A percentile compares a stretch with the other conserved stretches of the same genome.
Conservation (phyloP, 2,329 filamentous ascomycete species). For the Colletotrichum endophyticum region DNA sequence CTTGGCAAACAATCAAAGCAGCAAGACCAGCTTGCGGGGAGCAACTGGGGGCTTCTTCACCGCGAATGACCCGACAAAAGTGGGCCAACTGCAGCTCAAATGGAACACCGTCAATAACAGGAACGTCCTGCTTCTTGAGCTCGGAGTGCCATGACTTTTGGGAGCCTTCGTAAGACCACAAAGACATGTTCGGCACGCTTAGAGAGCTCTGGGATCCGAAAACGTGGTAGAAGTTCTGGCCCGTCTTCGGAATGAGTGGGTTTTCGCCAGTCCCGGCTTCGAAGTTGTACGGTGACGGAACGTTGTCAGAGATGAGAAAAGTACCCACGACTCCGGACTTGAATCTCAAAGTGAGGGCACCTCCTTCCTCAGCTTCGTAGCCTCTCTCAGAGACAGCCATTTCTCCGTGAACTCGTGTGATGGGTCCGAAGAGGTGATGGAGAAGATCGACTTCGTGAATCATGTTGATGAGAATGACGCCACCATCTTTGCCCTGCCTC, state of each 20-base stretch:
- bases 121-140: constrained; percentile 33
- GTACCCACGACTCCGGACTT: constrained; percentile 59
- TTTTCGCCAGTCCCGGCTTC: constrained; percentile 65
- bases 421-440: constrained; percentile 60
- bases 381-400: constrained; percentile 45
- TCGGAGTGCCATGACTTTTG: constrained; percentile 46
- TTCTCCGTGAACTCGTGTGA: constrained; percentile 56
- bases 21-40: constrained; percentile 52
- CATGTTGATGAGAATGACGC: constrained; percentile 61
- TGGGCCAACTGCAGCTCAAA: constrained; percentile 59
- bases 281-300: constrained; percentile 57
- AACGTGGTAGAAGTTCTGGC: constrained; percentile 56
- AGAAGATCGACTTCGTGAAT: constrained; percentile 66
- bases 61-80: constrained; percentile 53
- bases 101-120: constrained; percentile 34
- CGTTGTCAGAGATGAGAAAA: constrained; percentile 59
- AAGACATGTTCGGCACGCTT: constrained; percentile 58
- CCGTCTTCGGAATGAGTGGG: constrained; percentile 49
- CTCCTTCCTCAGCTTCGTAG: constrained; percentile 60
- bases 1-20: constrained; percentile 57
- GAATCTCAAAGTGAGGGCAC: constrained; percentile 57
- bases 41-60: constrained; percentile 48
- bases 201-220: constrained; percentile 56
- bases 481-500: constrained; percentile 46
- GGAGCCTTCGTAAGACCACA: constrained; percentile 47